Conservation (phyloP, 306 rosid genomes). For the Benincasa hispida region DNA sequence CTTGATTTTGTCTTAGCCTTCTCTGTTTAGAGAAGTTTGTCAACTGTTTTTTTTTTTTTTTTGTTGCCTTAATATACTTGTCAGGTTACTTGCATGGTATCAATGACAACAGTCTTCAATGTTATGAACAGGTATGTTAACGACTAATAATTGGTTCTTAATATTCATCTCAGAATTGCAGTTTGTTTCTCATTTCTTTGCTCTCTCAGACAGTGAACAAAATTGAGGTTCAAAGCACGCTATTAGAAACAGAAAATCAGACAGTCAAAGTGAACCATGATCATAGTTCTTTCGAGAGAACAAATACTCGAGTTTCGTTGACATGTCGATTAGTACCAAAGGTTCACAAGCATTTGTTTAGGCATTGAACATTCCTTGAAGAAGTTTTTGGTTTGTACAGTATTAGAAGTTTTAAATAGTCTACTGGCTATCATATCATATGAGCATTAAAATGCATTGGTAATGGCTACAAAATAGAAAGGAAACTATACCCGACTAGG, state of each 20-base stretch:
- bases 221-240: conserved; percentile 26
- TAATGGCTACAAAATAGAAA: too few species aligned
- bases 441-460: not conserved
- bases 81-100: conserved; percentile 88
- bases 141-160: not conserved
- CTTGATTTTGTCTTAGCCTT: not conserved
- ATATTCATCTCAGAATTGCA: not conserved
- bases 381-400: not conserved
- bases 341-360: conserved; percentile 64
- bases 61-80: not conserved
- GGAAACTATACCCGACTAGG: too few species aligned
- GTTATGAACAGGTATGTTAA: conserved; percentile 45
- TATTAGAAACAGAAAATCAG: conserved; percentile 16
- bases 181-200: not conserved
- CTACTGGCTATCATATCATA: not conserved
- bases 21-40: not conserved
- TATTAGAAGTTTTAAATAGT: not conserved
- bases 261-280: conserved; percentile 15
- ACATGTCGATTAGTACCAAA: conserved; percentile 70
- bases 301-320: conserved; percentile 50
- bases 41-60: not conserved
- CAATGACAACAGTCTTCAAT: conserved; percentile 33
- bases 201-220: conserved; percentile 56
- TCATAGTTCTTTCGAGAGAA: conserved; percentile 32
- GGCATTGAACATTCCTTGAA: conserved; percentile 21